Evolutionary conservation across 495 filamentous ascomycete genomes (phyloP), one percentile per base, ranked within the genome.

Genomic region (Penicillium coprophilum): DNA sequence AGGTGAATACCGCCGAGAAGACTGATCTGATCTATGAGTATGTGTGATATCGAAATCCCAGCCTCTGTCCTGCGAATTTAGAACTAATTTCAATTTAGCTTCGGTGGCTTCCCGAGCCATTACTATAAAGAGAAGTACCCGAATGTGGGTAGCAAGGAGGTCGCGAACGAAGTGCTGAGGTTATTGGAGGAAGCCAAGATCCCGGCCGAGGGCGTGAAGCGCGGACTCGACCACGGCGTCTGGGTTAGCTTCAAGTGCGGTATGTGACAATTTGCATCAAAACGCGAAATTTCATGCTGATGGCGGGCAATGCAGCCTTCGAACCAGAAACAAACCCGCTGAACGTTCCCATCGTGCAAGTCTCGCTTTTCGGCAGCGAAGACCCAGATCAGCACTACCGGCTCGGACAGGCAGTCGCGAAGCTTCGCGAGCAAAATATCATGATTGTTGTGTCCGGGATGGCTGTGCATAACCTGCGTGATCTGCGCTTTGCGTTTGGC

Each of bases 401-500:
- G 0, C 80, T 94, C 5, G 91, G 91, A 0, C 75, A 83, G 58
- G 89, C 89, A 11, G 74, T 96, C 4, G 66, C 82, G 2, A 59
- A 71, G 21, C 83, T 95, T 6, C 85, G 91, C 24, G 84, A 88
- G 34, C 83, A 92, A 57, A 82, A 82, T 44, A 80, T 94, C 46
- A 74, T 89, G 31, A 85, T 95, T 46, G 84, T 96, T 41, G 81
- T 82, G 19, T 86, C 88, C 0, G 90, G 91, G n/a, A 92, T 93
- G 90, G 87, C 87, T 1, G 91, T 92, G 21, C 91, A 94, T 64
- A 94, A 94, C 65, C 77, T 92, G 36, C 79, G 84, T n/a, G 89
- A 91, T 60, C 21, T 87, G 57, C 75, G 76, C 11, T 73, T 73
- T 46, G 66, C 77, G 2, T 71, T 66, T 49, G 78, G 71, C 6